These are phyloP conservation scores for Globisporangium heterothallicum DNA, from an alignment of 352 stramenopile species.

Conservation along the genomic window DNA sequence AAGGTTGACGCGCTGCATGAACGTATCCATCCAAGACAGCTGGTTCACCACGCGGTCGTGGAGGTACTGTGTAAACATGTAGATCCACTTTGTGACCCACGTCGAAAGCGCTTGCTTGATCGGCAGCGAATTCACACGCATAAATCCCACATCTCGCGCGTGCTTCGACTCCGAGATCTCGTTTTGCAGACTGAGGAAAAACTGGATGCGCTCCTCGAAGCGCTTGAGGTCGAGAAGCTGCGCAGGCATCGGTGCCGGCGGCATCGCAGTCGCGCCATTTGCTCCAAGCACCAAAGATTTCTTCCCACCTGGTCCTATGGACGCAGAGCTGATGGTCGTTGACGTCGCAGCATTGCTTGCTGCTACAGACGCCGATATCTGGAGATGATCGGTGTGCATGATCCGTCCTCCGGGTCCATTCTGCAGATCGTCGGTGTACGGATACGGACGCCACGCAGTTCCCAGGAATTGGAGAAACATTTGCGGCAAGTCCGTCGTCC, in stretches of 20 bases:
- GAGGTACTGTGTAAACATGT: constrained; percentile 91
- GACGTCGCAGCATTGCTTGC: too few relatives aligned
- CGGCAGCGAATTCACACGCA: constrained; percentile 90
- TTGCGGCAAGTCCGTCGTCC: constrained; percentile 84
- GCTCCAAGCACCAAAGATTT: constrained; percentile 3
- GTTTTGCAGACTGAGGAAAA: constrained; percentile 83
- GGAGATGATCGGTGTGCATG: constrained; percentile 23
- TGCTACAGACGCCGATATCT: constrained; percentile 11
- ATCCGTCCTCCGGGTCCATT: constrained; percentile 17
- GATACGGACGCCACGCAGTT: constrained; percentile 53
- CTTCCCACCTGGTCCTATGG: not conserved
- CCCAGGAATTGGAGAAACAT: constrained; percentile 86
- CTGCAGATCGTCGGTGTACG: constrained; percentile 11
- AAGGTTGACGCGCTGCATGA: constrained; percentile 71
- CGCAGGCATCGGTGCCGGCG: constrained; percentile 51
- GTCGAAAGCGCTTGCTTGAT: constrained; percentile 93
- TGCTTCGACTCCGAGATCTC: constrained; percentile 88
- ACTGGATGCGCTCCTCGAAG: constrained; percentile 90
- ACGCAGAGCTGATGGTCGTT: not conserved
- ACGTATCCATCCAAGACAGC: constrained; percentile 81
- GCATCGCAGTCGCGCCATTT: constrained; percentile 12
- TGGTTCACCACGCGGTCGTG: constrained; percentile 86
- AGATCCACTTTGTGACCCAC: constrained; percentile 95
- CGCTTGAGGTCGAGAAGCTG: constrained; percentile 71
- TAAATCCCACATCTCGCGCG: constrained; percentile 85